Percentiles rank a stretch among this genome's conserved stretches.
phyloP scores from a whole-genome alignment of 139 green algal species.

The Chlorella sp. region DNA sequence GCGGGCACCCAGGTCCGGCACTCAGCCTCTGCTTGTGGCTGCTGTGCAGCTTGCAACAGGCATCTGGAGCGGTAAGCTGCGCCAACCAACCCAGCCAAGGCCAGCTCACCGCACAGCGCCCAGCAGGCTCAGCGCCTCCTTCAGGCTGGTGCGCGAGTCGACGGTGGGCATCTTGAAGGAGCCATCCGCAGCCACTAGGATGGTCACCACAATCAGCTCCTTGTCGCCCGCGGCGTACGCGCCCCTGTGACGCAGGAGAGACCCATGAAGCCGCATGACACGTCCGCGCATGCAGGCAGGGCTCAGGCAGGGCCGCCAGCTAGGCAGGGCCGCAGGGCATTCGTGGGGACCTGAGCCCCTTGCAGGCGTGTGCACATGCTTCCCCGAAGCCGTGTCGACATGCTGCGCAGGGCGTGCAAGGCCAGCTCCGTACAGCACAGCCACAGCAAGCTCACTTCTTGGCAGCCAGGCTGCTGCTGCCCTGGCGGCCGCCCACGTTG shows the following conservation, averaged over 20 bases:
- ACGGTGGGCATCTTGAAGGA: constrained; percentile 80
- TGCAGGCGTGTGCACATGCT: background rate
- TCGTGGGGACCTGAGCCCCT: too few species aligned
- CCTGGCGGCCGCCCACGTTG: constrained; percentile 81
- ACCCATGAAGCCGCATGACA: too few species aligned
- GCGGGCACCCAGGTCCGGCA: background rate
- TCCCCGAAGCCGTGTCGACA: background rate
- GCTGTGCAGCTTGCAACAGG: background rate
- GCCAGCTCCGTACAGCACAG: too few species aligned
- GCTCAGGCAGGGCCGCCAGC: too few species aligned
- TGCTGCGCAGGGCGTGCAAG: too few species aligned
- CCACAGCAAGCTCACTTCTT: constrained; percentile 39
- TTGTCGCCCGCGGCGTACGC: constrained; percentile 10
- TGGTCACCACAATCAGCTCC: constrained; percentile 91
- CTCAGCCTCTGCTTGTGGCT: background rate
- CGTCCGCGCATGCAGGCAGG: too few species aligned
- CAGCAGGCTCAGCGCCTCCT: constrained; percentile 74
- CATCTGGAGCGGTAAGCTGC: too few species aligned
- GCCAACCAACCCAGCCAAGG: too few species aligned
- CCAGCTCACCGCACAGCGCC: constrained; percentile 58
- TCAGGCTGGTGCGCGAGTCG: constrained; percentile 56
- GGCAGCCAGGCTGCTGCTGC: constrained; percentile 10
- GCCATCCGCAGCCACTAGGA: constrained; percentile 85
- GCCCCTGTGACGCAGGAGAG: background rate
- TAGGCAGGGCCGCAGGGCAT: too few species aligned